phyloP scores from a whole-genome alignment of 1,139 yeast genomes.

The Hansenula lynferdii region DNA sequence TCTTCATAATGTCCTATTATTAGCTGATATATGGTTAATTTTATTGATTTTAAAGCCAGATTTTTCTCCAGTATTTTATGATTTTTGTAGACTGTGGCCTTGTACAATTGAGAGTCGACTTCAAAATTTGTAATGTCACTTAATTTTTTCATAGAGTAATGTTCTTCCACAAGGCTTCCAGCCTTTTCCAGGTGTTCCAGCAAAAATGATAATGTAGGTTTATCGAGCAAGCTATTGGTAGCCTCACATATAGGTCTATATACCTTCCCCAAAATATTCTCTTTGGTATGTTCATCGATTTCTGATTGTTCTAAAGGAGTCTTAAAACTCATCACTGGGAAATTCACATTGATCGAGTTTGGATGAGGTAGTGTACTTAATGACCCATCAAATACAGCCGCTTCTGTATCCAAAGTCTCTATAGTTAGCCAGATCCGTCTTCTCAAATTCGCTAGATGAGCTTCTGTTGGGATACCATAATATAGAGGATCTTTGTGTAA shows the following conservation, averaged over 20 bases:
- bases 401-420: conserved; percentile 4
- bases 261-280: not conserved
- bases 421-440: conserved; percentile 9
- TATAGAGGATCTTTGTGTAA: conserved; percentile 33
- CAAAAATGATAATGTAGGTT: not conserved
- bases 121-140: not conserved
- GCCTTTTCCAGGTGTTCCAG: not conserved
- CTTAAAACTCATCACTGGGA: not conserved
- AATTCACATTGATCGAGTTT: conserved; percentile 1
- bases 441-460: conserved; percentile 2
- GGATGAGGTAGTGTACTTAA: not conserved
- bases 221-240: not conserved
- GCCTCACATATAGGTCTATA: not conserved
- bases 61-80: not conserved
- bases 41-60: not conserved
- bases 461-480: conserved; percentile 7
- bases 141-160: not conserved
- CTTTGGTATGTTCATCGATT: not conserved
- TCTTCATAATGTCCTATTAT: conserved; percentile 1
- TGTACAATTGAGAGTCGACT: not conserved
- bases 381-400: conserved; percentile 5
- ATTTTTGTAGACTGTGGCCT: not conserved
- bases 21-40: not conserved
- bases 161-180: not conserved
- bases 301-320: not conserved